Evolutionary conservation across 371 early-diverging fungal species (phyloP), one percentile per base, ranked within the genome.

Genomic region (Saksenaea oblongispora): DNA sequence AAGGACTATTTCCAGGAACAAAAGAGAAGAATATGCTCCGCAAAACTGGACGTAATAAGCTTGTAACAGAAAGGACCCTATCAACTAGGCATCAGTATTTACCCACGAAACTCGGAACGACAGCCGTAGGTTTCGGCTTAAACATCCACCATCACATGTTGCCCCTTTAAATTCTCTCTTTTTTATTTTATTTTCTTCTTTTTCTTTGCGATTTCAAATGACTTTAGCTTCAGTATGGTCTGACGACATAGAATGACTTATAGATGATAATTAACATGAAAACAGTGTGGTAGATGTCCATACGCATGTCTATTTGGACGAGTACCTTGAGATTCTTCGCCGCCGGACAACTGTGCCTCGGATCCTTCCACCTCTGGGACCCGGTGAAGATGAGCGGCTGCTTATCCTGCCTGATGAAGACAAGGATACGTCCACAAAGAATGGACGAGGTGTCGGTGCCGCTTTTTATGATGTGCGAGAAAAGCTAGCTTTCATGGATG

Each of bases 401-500:
- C 53, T 69, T 28, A 64, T 69, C 17, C 36, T 64, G 5, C 64
- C 64, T 13, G 64, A 61, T 17, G 69, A 69, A 24, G 69, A 69
- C 44, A 61, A 69, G 54, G 64, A 63, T 3, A 37, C 53, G 24
- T 61, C 64, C 2, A 67, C 67, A 8, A 62, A 59, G 59, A 51
- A 64, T 34, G 69, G 69, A 10, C 56, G 69, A 28, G 61, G 64
- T n/a, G 61, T 69, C 3, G 64, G 64, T n/a, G 22, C 69, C 4
- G 64, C 58, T 14, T 69, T 61, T 28, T 64, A 61, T 35, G 64
- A 64, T 39, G 64, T 69, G 17, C 57, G 54, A 4, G 69, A 69
- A 34, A 69, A 69, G 27, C 27, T 69, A 17, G 61, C 59, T 17
- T 69, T 69, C 41, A 69, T 69, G 69, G 69, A 69, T 24, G 24